Base-by-base conservation (phyloP, 2,329 filamentous ascomycete genomes). In the Trichoderma simmonsii region DNA sequence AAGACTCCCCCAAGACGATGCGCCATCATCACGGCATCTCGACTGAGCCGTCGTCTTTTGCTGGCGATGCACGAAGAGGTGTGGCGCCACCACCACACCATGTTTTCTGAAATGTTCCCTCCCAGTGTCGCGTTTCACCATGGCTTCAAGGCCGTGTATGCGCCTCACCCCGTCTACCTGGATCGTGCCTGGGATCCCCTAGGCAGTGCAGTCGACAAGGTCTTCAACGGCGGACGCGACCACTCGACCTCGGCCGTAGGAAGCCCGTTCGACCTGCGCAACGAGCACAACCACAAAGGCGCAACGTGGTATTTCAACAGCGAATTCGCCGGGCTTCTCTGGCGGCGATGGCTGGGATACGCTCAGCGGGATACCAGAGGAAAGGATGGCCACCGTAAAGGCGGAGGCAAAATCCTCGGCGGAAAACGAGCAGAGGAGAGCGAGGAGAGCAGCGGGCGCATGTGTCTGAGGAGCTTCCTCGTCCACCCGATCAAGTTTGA, bases 301-400 rank as follows among this genome's bases (percentile, higher is more conserved):
- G 91, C 91, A 57, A 94, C 88, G 59, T 97, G 93, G 92, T 97
- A 95, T 81, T 97, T 94, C 81, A 92, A 94, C 76, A 90, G 90
- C 26, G 88, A 90, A 64, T 97, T 96, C 77, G 90, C 92, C 1
- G 88, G 91, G 5, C 88, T 91, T n/a, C 79, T 97, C 75, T 97
- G 93, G 88, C 86, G 92, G 65, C 86, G 93, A 59, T 97, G 94
- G 94, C 82, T 96, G 60, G 87, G 87, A 0, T 89, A 87, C 75
- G 81, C 86, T 18, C 86, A 89, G 77, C 80, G 83, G 76, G 86
- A 88, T 72, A 85, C 85, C 7, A 81, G 86, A 36, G 85, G 85
- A 6, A 78, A 80, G n/a, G 79, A 83, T 59, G 85, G 86, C 36
- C 92, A 82, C 63, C 80, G 80, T 73, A 70, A 62, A 36, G 84